A percentile compares a stretch with the other conserved stretches of the same genome.
These are phyloP conservation scores for Plectosphaerella sp. DNA, from an alignment of 2,329 filamentous ascomycete genomes.

Conservation along the genomic window DNA sequence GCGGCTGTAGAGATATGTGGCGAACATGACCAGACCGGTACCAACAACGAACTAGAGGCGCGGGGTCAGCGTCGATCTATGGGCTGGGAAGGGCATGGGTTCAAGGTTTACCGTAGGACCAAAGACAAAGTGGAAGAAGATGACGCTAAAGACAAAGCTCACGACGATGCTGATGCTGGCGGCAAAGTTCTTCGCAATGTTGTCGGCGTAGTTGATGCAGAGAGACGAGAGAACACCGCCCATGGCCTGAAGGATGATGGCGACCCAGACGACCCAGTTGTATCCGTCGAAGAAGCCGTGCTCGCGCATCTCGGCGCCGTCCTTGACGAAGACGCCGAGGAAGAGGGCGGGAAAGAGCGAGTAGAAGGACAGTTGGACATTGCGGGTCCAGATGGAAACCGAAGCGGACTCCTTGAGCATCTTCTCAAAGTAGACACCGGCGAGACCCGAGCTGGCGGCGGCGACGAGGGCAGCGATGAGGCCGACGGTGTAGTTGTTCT, in stretches of 20 bases:
- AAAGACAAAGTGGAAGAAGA: conserved; percentile 77
- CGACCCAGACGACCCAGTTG: conserved; percentile 85
- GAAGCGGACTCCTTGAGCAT: conserved; percentile 67
- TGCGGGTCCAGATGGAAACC: conserved; percentile 81
- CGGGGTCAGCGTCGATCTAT: neutral
- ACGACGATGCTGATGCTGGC: conserved; percentile 88
- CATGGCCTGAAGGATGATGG: conserved; percentile 75
- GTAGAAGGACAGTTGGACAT: conserved; percentile 92
- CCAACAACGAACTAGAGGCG: conserved; percentile 70
- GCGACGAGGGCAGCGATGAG: conserved; percentile 73
- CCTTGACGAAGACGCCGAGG: conserved; percentile 79
- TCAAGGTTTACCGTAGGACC: conserved; percentile 59
- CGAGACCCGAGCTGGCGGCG: conserved; percentile 76
- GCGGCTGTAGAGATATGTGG: conserved; percentile 81
- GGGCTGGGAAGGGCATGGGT: neutral
- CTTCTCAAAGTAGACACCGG: conserved; percentile 86
- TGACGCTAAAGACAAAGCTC: conserved; percentile 79
- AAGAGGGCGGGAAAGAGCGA: conserved; percentile 86
- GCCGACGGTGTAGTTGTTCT: conserved; percentile 76
- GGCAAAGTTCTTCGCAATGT: conserved; percentile 91
- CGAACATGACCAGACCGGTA: conserved; percentile 70
- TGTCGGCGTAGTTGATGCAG: conserved; percentile 79
- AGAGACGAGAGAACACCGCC: conserved; percentile 75
- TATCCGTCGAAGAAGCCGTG: conserved; percentile 94
- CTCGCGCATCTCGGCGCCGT: conserved; percentile 76